Conservation (phyloP, 1,139 yeast species). For the Taphrina pruni region DNA sequence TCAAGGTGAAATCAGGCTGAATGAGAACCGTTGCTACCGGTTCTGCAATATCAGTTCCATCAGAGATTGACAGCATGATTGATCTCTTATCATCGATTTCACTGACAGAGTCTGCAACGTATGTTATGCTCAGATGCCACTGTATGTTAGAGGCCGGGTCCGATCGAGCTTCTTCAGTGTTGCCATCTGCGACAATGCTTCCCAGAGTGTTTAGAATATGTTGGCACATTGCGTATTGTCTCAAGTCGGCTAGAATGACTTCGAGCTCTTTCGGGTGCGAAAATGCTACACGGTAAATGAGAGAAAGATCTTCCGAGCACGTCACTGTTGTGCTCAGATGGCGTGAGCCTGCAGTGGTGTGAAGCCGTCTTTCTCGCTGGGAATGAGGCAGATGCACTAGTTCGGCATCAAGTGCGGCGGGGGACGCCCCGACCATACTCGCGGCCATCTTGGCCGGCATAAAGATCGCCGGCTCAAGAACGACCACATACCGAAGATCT, state of each 20-base stretch:
- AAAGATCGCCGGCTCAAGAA: slow-evolving; percentile 30
- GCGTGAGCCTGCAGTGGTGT: slow-evolving; percentile 1
- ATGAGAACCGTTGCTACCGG: slow-evolving; percentile 3
- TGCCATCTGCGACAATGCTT: too few relatives aligned
- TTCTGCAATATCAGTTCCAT: neutral
- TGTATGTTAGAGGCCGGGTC: neutral
- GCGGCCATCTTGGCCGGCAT: neutral
- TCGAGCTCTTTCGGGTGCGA: slow-evolving; percentile 28
- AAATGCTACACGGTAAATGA: slow-evolving; percentile 7
- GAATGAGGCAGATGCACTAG: neutral
- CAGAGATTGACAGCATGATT: slow-evolving; percentile 3
- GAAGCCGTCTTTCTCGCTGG: neutral
- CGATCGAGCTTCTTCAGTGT: neutral
- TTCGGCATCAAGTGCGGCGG: slow-evolving; percentile 1
- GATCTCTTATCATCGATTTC: slow-evolving; percentile 11
- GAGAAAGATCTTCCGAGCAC: neutral
- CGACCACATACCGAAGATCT: slow-evolving; percentile 23
- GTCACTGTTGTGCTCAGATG: neutral
- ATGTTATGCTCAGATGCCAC: neutral
- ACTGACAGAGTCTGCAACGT: slow-evolving; percentile 3
- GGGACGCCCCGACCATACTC: neutral
- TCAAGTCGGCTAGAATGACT: neutral
- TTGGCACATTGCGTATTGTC: slow-evolving; percentile 18
- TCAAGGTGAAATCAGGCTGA: neutral
- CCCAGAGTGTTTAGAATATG: slow-evolving; percentile 9